Evolutionary conservation across 2,329 filamentous ascomycete species (phyloP).

Genomic region (Exophiala xenobiotica): DNA sequence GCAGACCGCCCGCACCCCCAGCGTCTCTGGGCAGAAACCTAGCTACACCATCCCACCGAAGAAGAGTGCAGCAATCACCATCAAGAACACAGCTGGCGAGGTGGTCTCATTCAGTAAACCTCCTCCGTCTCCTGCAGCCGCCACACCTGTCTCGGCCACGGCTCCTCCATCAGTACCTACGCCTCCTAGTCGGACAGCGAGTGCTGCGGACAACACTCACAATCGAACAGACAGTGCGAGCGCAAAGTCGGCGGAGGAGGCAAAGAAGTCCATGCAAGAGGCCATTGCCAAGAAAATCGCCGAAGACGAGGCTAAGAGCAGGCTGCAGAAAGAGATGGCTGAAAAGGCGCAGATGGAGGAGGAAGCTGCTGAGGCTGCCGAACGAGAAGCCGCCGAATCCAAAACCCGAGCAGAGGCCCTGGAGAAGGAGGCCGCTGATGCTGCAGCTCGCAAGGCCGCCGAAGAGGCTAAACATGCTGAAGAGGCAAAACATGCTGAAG

Average conservation of each 20-base stretch:
- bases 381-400: conserved; percentile 28
- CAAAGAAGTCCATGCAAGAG: conserved; percentile 71
- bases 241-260: conserved; percentile 75
- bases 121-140: conserved; percentile 59
- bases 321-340: conserved; percentile 37
- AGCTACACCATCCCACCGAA: conserved; percentile 62
- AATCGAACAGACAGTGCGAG: conserved; percentile 68
- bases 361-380: conserved; percentile 44
- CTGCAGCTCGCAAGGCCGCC: conserved; percentile 47
- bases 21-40: conserved; percentile 61
- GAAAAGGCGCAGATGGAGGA: conserved; percentile 41
- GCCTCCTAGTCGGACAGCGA: conserved; percentile 73
- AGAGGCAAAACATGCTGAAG: no score
- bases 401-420: conserved; percentile 31
- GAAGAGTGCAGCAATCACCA: conserved; percentile 74
- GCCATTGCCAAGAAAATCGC: conserved; percentile 52
- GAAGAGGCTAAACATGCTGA: conserved; percentile 40
- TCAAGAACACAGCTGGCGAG: conserved; percentile 78
- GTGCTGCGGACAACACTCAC: conserved; percentile 62
- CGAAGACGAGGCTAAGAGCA: conserved; percentile 50
- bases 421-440: conserved; percentile 37
- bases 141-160: conserved; percentile 57
- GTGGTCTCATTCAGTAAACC: conserved; percentile 70
- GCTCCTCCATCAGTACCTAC: conserved; percentile 74
- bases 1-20: conserved; percentile 55